Base-by-base conservation (phyloP, 208 protist genomes). In the Acanthamoeba healyi region DNA sequence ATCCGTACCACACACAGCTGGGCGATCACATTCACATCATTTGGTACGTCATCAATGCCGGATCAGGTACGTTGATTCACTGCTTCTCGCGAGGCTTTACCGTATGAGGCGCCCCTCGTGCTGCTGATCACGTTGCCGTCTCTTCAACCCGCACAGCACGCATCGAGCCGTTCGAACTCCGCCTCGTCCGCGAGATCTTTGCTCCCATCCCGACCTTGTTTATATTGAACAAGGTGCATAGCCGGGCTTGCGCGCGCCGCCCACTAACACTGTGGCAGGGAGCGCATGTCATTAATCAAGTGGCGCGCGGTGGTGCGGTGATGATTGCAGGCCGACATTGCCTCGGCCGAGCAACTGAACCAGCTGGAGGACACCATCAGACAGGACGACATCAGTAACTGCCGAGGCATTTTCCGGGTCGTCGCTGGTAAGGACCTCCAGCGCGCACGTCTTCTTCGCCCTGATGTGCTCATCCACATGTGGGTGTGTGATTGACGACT, bases 31-130 rank as follows among this genome's bases (percentile, higher is more conserved):
- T 92, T 38, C 86, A 92, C 42, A 54, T 92, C 63, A 49, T 92
- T 24, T 92, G 86, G 86, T 92, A 92, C 29, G 61, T 92, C 86
- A 46, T 92, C 63, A 92, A 92, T 46, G 49, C 86, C n/a, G 86
- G 40, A 56, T 88, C 81, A 34, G 81, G 81, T 88, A 88, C 14
- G 49, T 26, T 5, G 49, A n/a, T n/a, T n/a, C n/a, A n/a, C n/a
- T n/a, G n/a, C n/a, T n/a, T n/a, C n/a, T n/a, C n/a, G n/a, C n/a
- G n/a, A n/a, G n/a, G n/a, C n/a, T n/a, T n/a, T n/a, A n/a, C n/a
- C n/a, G n/a, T n/a, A n/a, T n/a, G n/a, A n/a, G n/a, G n/a, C n/a
- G n/a, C n/a, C n/a, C n/a, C n/a, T n/a, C n/a, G n/a, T n/a, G n/a
- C n/a, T n/a, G n/a, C n/a, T n/a, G n/a, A n/a, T n/a, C n/a, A n/a